Evolutionary conservation across 1,139 yeast genomes (phyloP).

Genomic region (Torulaspora pretoriensis): DNA sequence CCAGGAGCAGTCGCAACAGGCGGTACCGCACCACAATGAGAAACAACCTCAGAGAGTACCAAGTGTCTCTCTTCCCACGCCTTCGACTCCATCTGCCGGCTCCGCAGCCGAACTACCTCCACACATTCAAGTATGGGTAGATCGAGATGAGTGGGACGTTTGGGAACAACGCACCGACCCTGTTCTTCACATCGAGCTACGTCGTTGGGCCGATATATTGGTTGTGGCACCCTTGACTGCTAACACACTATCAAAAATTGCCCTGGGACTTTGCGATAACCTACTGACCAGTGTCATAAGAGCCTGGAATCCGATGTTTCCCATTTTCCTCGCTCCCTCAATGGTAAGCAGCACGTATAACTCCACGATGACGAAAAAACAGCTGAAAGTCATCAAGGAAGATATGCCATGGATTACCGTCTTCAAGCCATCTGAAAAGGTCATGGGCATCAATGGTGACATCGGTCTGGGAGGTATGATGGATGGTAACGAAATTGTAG

Average conservation of each 20-base stretch:
- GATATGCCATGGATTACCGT: constrained; percentile 73
- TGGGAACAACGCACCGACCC: constrained; percentile 88
- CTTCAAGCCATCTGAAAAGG: constrained; percentile 88
- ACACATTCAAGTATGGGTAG: constrained; percentile 76
- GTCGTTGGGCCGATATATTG: constrained; percentile 94
- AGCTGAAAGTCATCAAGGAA: constrained; percentile 55
- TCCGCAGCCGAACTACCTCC: constrained; percentile 49
- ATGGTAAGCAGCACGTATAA: constrained; percentile 97
- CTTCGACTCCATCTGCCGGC: constrained; percentile 12
- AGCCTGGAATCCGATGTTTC: constrained; percentile 88
- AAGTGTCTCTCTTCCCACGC: constrained; percentile 10
- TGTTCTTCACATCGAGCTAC: constrained; percentile 83
- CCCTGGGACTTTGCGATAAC: constrained; percentile 90
- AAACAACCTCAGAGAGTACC: constrained; percentile 12
- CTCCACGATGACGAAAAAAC: constrained; percentile 87
- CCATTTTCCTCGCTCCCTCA: constrained; percentile 90
- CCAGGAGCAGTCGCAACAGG: constrained; percentile 4
- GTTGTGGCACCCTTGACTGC: constrained; percentile 92
- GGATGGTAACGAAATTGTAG: constrained; percentile 86
- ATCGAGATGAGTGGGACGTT: constrained; percentile 85
- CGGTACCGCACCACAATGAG: constrained; percentile 8
- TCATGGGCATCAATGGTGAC: constrained; percentile 84
- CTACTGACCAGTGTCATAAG: constrained; percentile 77
- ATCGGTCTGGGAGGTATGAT: constrained; percentile 98
- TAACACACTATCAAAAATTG: constrained; percentile 83